phyloP scores from a whole-genome alignment of 108 stramenopile species.

The Pseudonitzschia pungens region DNA sequence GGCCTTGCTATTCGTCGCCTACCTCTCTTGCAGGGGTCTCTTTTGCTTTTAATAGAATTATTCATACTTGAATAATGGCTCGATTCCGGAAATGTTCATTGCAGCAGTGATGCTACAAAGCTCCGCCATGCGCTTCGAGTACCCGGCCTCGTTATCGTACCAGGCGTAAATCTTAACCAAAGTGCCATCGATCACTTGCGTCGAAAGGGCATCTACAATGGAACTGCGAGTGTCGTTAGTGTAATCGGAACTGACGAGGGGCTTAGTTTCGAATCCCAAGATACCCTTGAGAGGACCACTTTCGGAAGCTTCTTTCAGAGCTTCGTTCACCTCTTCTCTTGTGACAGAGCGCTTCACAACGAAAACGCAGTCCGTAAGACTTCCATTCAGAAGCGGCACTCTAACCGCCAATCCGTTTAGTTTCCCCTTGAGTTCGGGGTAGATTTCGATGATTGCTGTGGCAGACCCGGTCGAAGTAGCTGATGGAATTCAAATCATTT shows the following conservation, averaged over 20 bases:
- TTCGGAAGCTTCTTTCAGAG: conserved; percentile 75
- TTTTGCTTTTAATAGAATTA: conserved; percentile 9
- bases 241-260: conserved; percentile 90
- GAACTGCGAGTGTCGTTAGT: conserved; percentile 84
- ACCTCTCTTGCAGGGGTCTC: too few species aligned
- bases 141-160: conserved; percentile 93
- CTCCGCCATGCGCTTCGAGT: conserved; percentile 93
- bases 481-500: neutral
- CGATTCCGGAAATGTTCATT: conserved; percentile 66
- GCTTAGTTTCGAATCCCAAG: conserved; percentile 86
- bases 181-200: conserved; percentile 93
- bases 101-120: conserved; percentile 74
- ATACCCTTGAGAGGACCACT: conserved; percentile 82
- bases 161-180: conserved; percentile 93
- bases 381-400: conserved; percentile 88
- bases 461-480: conserved; percentile 92
- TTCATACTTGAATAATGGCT: conserved; percentile 67
- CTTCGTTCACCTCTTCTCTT: conserved; percentile 85
- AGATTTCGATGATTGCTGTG: conserved; percentile 93
- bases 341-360: conserved; percentile 76
- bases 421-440: conserved; percentile 94
- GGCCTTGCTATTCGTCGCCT: too few species aligned
- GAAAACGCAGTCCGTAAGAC: conserved; percentile 87
- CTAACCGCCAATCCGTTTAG: conserved; percentile 93
- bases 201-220: conserved; percentile 88